phyloP scores from a whole-genome alignment of 2,329 filamentous ascomycete species.

The Pseudocercospora fuligena region DNA sequence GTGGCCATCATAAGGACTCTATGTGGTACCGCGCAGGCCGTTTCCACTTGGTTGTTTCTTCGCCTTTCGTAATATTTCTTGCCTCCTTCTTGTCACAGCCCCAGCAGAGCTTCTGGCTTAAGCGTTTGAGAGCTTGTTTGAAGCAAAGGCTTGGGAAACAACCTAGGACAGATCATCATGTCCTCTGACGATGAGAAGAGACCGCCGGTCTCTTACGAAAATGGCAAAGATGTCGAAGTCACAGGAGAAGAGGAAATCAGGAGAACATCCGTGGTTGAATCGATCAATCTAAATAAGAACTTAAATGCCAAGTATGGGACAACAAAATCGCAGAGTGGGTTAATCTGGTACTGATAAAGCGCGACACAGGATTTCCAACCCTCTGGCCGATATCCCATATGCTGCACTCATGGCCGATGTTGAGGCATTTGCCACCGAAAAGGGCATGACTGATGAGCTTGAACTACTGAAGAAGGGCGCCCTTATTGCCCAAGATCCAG shows the following conservation, averaged over 20 bases:
- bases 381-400: constrained; percentile 58
- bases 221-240: constrained; percentile 6
- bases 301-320: constrained; percentile 31
- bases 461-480: constrained; percentile 54
- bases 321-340: background rate
- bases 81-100: constrained; percentile 1
- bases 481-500: constrained; percentile 55
- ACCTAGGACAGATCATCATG: background rate
- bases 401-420: constrained; percentile 60
- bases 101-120: constrained; percentile 3
- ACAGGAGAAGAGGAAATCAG: constrained; percentile 15
- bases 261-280: constrained; percentile 6
- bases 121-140: background rate
- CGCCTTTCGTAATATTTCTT: constrained; percentile 12
- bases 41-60: constrained; percentile 13
- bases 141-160: background rate
- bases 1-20: background rate
- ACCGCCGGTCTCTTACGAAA: constrained; percentile 8
- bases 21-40: background rate
- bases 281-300: constrained; percentile 33
- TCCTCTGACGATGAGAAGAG: constrained; percentile 13
- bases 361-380: constrained; percentile 53
- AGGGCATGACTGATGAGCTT: constrained; percentile 48
- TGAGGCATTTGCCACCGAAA: constrained; percentile 57
- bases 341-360: background rate